Conservation (phyloP, 2,329 filamentous ascomycete genomes). For the Colletotrichum navitas region DNA sequence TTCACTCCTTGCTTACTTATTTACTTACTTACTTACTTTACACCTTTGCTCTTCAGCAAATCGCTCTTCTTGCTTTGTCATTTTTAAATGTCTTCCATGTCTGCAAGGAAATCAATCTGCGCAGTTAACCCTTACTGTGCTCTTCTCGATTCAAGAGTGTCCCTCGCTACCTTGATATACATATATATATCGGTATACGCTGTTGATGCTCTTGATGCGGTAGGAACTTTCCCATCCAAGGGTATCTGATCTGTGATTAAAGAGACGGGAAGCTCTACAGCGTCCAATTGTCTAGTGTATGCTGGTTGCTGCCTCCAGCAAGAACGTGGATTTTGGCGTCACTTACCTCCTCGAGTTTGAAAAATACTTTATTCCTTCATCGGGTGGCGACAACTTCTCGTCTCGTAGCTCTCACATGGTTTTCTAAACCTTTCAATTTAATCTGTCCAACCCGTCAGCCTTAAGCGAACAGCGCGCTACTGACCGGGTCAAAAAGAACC, state of each 20-base stretch:
- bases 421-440: not conserved
- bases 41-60: not conserved
- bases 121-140: not conserved
- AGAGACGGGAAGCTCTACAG: not conserved
- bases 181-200: not conserved
- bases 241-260: not conserved
- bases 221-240: not conserved
- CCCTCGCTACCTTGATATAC: no score
- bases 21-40: no score
- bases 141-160: no score
- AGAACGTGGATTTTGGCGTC: not conserved
- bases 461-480: slow-evolving; percentile 19
- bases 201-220: not conserved
- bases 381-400: slow-evolving; percentile 4
- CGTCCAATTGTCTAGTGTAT: not conserved
- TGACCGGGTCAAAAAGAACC: slow-evolving; percentile 11
- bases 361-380: slow-evolving; percentile 19
- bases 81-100: no score
- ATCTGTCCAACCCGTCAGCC: slow-evolving; percentile 15
- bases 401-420: not conserved
- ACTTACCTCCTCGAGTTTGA: slow-evolving; percentile 25
- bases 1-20: no score
- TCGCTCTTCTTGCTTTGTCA: not conserved
- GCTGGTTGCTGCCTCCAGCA: not conserved
- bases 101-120: not conserved